Percentiles rank a stretch among this genome's conserved stretches.
Conservation (phyloP, 306 rosid genomes). For the Cicer bijugum region DNA sequence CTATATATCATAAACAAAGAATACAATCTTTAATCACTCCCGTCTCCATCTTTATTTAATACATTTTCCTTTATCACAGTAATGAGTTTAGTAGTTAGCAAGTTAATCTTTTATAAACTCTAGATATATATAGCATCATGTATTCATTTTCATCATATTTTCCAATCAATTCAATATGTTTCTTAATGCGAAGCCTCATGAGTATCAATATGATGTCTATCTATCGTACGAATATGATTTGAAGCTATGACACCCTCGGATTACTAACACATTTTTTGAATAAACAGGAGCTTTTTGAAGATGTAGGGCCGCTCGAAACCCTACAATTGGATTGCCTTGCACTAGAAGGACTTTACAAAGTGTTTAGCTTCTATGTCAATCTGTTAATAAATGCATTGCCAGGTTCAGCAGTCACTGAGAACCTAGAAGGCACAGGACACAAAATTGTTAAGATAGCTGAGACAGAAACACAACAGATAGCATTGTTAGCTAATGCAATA, state of each 20-base stretch:
- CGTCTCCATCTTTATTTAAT: constrained; percentile 8
- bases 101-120: too few species aligned
- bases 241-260: too few species aligned
- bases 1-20: neutral
- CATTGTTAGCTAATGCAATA: constrained; percentile 78
- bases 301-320: constrained; percentile 72
- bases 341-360: constrained; percentile 74
- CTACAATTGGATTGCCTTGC: constrained; percentile 71
- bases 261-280: neutral
- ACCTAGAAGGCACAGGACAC: constrained; percentile 58
- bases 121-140: too few species aligned
- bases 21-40: neutral
- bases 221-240: too few species aligned
- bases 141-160: too few species aligned
- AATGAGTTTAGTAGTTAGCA: too few species aligned
- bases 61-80: neutral
- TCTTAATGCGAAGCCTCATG: too few species aligned
- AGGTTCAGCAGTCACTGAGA: constrained; percentile 73
- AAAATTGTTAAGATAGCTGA: constrained; percentile 80
- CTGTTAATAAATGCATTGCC: constrained; percentile 77
- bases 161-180: too few species aligned
- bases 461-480: constrained; percentile 82
- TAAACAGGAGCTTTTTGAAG: constrained; percentile 82
- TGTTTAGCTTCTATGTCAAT: constrained; percentile 67
- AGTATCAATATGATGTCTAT: too few species aligned